Base-by-base conservation (phyloP, 2,329 filamentous ascomycete species). In the Dactylella cylindrospora region DNA sequence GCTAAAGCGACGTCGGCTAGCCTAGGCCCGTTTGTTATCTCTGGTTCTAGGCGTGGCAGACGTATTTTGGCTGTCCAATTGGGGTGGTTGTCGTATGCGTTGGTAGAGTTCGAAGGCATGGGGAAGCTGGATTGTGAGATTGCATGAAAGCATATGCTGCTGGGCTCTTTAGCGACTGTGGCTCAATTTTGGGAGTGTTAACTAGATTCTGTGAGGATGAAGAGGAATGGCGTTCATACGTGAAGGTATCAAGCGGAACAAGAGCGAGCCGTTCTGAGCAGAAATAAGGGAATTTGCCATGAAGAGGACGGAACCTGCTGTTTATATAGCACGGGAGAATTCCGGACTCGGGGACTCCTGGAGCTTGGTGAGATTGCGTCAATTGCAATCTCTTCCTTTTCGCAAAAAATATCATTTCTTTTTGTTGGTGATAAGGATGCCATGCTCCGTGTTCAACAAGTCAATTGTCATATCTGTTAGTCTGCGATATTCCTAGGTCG, bases 391-490 rank as follows among this genome's bases (percentile, higher is more conserved):
- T 28, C 38, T 36, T 28, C 10, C n/a, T 26, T 17, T 38, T 46
- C 39, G 51, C 28, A 39, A 25, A 13, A 33, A 3, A 19, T 52
- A 44, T 52, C 32, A 51, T 53, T 62, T 49, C 43, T 49, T 49
- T 46, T 53, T 52, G 25, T 35, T 32, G 38, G 41, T 53, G 57
- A 50, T 62, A 62, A 53, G 41, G 25, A 20, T 13, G 5, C 15
- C 35, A 17, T 17, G 25, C 20, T 20, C 26, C 12, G 15, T 38
- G 19, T 32, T 22, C 20, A 35, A 35, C 17, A 35, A 41, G 22
- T 38, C 25, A 45, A 62, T 54, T 54, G 49, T 62, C 57, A 62
- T 62, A 54, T 54, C 57, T 62, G 50, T 62, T 62, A 62, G 57
- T 50, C 47, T 43, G 43, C 23, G 49, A 43, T 44, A 54, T 46